Base-by-base conservation (phyloP, 805 yeast species). In the Kregervanrija pseudodelftensis region DNA sequence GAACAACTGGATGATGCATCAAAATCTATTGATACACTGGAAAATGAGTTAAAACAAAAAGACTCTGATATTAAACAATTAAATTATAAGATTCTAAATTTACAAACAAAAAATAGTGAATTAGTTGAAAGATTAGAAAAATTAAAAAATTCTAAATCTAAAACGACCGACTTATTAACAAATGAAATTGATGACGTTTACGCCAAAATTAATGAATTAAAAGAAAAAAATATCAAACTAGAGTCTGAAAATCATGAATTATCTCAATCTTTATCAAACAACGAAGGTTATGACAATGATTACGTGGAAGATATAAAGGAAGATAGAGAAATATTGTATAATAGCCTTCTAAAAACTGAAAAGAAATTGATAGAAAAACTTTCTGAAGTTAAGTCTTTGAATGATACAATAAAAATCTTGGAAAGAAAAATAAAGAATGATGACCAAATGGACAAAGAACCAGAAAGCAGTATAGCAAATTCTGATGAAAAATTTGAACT, bases 251-350 rank as follows among this genome's bases (percentile, higher is more conserved):
- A 49, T 13, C 41, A 36, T 22, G 41, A 45, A 33, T n/a, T 30
- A 8, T 13, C 32, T 30, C 5, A 22, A 22, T 22, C 28, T 22
- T 22, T 22, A 22, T 22, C 28, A 22, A 22, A 35, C 5, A 50
- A 57, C 31, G 62, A 55, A 40, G 50, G 56, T 28, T 36, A 48
- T 28, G 55, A 66, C 43, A 56, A 57, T 43, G 49, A 53, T 5
- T 65, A 66, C 39, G 46, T 63, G 8, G 61, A 63, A 32, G 60
- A 57, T 42, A 50, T 65, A 10, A 63, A 60, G 45, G 57, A 52
- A 5, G 55, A 49, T 41, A 46, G 44, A 14, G 39, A 45, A 2
- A 37, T 45, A 2, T 37, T 52, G 3, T 34, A 46, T 22, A 17
- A 40, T 3, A 47, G 40, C 22, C 37, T 51, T 14, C 11, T 39